phyloP scores from a whole-genome alignment of 2,329 filamentous ascomycete species.

The Aspergillus ruber region DNA sequence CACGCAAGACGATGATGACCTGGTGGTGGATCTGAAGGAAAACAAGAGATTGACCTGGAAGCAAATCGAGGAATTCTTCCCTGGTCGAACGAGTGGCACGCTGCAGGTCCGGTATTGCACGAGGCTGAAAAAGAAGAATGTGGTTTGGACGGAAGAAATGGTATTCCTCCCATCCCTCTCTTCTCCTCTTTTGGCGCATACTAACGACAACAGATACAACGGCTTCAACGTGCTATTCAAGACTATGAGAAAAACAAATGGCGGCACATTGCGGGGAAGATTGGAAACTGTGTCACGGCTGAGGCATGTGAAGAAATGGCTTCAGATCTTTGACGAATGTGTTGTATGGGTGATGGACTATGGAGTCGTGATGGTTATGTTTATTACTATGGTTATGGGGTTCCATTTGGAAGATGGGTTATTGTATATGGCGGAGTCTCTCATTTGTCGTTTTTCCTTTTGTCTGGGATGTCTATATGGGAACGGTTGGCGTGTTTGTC shows the following conservation, averaged over 20 bases:
- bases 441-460: neutral
- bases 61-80: constrained; percentile 95
- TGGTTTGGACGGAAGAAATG: constrained; percentile 88
- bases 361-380: neutral
- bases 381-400: neutral
- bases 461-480: neutral
- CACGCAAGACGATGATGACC: constrained; percentile 81
- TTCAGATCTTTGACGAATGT: constrained; percentile 30
- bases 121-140: constrained; percentile 89
- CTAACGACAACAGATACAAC: constrained; percentile 25
- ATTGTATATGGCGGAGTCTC: neutral
- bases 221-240: constrained; percentile 33
- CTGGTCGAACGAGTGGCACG: constrained; percentile 80
- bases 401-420: neutral
- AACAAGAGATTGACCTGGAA: constrained; percentile 95
- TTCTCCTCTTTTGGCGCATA: constrained; percentile 1
- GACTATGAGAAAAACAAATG: constrained; percentile 64
- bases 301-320: constrained; percentile 79
- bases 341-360: neutral
- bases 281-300: constrained; percentile 83
- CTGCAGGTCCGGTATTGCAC: constrained; percentile 92
- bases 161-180: constrained; percentile 42
- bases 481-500: neutral
- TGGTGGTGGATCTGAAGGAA: constrained; percentile 86
- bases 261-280: constrained; percentile 85